Evolutionary conservation across 1,284 basidiomycete genomes (phyloP).

Genomic region (Melanopsichium pennsylvanicum): DNA sequence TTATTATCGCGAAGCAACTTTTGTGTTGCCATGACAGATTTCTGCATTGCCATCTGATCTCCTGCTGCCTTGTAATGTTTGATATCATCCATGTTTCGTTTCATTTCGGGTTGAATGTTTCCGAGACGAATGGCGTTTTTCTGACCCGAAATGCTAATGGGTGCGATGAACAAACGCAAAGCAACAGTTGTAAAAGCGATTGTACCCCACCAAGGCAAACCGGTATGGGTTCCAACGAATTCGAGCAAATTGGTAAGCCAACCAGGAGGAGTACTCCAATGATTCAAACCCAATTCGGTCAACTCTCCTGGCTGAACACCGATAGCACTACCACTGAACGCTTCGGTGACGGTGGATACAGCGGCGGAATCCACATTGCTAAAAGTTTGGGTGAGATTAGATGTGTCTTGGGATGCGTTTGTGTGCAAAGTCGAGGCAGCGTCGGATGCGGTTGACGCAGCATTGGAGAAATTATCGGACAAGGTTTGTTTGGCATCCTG

Average conservation of each 20-base stretch:
- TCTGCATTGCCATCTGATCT: conserved; percentile 72
- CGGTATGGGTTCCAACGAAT: conserved; percentile 76
- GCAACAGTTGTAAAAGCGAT: conserved; percentile 77
- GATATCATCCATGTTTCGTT: conserved; percentile 71
- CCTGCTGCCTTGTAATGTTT: conserved; percentile 68
- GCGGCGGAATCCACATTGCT: conserved; percentile 30
- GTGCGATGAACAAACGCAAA: conserved; percentile 77
- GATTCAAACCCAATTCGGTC: conserved; percentile 76
- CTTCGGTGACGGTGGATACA: conserved; percentile 36
- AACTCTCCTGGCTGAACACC: conserved; percentile 79
- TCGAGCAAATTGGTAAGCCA: conserved; percentile 76
- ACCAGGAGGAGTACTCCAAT: conserved; percentile 68
- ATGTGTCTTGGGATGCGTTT: conserved; percentile 11
- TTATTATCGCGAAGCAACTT: conserved; percentile 76
- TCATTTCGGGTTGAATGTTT: conserved; percentile 73
- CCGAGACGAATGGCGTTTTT: conserved; percentile 77
- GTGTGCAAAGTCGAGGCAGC: conserved; percentile 12
- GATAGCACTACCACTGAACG: conserved; percentile 19
- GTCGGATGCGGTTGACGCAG: conserved; percentile 22
- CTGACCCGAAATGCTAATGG: conserved; percentile 74
- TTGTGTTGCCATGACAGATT: conserved; percentile 71
- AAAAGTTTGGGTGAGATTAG: conserved; percentile 18
- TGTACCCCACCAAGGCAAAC: conserved; percentile 66
- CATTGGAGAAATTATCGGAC: no score
- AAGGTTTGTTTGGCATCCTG: conserved; percentile 20